Base-by-base conservation (phyloP, 345 rosid genomes). In the Turritis glabra region DNA sequence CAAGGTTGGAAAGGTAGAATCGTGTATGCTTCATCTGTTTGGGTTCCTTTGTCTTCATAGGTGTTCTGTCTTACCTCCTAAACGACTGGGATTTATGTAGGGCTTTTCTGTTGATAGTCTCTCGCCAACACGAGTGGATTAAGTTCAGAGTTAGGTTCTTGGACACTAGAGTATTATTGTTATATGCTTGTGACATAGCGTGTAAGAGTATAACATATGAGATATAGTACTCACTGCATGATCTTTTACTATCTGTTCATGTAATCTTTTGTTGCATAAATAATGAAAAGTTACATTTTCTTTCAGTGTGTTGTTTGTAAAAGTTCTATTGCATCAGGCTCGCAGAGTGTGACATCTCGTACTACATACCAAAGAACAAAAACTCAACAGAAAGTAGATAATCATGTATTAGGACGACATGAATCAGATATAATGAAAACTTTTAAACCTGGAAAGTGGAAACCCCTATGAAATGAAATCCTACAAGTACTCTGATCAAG, bases 1-100 rank as follows among this genome's bases (percentile, higher is more conserved):
- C 95, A 86, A 72, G 97, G 95, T 0, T 91, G 95, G 95, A 91
- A 91, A 76, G 97, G 97, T 56, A 80, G 92, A 51, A 89, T 87
- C 15, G 50, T 84, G 27, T 73, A 21, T 79, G 95, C 92, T 56
- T 86, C 95, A 23, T 84, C 91, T 5, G 78, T 80, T 52, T 91
- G 97, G 95, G 84, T 84, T 54, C 87, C 75, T 35, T 75, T 61
- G 67, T 73, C 87, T 54, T 74, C 72, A 8, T 80, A 81, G 77
- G 41, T 73, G 59, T 14, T 37, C 0, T 43, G 52, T 50, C 64
- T 77, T 64, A 51, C 41, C 9, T 69, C 21, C 27, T 8, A 59
- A 38, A 73, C 30, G 29, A 40, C 35, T 40, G 57, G 47, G 52
- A 26, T 40, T 33, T 33, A 44, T 55, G 38, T 64, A 73, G 57